Conservation (phyloP, 805 yeast genomes). For the Hanseniaspora vineae region DNA sequence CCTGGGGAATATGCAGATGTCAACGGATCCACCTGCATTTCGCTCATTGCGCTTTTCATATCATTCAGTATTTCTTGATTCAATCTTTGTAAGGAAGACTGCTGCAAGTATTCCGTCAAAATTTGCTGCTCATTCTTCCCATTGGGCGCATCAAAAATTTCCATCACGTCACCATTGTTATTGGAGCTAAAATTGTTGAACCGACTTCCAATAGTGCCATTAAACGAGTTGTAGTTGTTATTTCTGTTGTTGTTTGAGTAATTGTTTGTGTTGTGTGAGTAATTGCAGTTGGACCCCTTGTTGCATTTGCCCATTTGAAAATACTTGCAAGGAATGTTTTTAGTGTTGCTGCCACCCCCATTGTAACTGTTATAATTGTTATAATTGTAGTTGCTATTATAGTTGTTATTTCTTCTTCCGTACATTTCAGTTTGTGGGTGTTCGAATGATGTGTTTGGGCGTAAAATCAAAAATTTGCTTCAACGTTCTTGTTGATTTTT, state of each 20-base stretch:
- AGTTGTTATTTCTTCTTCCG: constrained; percentile 5
- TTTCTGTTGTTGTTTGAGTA: constrained; percentile 8
- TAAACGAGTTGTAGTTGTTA: constrained; percentile 1
- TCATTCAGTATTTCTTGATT: constrained; percentile 19
- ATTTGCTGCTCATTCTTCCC: constrained; percentile 10
- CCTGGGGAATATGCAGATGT: constrained; percentile 38
- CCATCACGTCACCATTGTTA: constrained; percentile 6
- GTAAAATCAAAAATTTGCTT: too few relatives aligned
- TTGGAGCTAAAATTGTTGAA: constrained; percentile 4
- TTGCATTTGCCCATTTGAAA: constrained; percentile 32
- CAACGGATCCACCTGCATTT: constrained; percentile 22
- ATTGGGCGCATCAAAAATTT: constrained; percentile 1
- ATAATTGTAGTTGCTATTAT: constrained; percentile 1
- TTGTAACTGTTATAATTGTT: neutral
- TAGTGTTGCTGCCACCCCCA: constrained; percentile 16
- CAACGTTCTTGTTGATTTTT: too few relatives aligned
- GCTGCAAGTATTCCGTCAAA: constrained; percentile 14
- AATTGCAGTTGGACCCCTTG: constrained; percentile 31
- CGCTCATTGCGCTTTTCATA: constrained; percentile 7
- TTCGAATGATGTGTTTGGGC: neutral
- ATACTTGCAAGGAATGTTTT: constrained; percentile 28
- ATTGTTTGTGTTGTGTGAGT: constrained; percentile 25
- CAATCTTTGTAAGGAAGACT: constrained; percentile 13
- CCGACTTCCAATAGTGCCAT: neutral
- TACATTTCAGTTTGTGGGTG: neutral